Conservation (phyloP, 2,329 filamentous ascomycete species). For the Fusarium piperis region DNA sequence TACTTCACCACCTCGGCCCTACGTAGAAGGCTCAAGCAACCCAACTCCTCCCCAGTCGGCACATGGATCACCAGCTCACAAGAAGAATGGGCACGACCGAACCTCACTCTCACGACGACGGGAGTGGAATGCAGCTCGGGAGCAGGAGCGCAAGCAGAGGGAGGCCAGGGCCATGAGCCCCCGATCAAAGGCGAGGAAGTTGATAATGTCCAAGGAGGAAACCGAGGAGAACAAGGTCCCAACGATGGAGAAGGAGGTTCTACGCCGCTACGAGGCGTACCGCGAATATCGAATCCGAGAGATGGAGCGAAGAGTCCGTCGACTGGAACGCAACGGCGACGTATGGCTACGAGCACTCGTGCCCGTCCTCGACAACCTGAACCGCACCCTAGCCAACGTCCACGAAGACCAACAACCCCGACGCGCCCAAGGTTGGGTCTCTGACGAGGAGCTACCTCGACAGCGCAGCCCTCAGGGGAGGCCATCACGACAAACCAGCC, state of each 20-base stretch:
- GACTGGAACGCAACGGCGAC: constrained; percentile 59
- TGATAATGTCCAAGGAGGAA: constrained; percentile 35
- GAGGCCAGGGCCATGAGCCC: constrained; percentile 33
- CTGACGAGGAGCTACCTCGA: constrained; percentile 44
- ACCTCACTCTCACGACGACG: constrained; percentile 47
- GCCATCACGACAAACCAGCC: constrained; percentile 18
- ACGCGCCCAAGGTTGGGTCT: constrained; percentile 43
- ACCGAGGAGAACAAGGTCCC: constrained; percentile 35
- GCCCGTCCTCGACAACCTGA: constrained; percentile 57
- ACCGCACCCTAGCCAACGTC: constrained; percentile 46
- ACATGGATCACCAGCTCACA: constrained; percentile 42
- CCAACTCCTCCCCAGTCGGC: constrained; percentile 47
- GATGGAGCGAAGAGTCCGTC: constrained; percentile 57
- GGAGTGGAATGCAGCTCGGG: constrained; percentile 47
- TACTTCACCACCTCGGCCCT: constrained; percentile 12
- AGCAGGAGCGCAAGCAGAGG: constrained; percentile 38
- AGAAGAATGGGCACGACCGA: constrained; percentile 37
- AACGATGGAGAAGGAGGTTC: constrained; percentile 47
- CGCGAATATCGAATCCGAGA: constrained; percentile 56
- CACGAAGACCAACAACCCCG: constrained; percentile 18
- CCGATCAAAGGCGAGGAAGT: constrained; percentile 32
- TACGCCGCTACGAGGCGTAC: constrained; percentile 53
- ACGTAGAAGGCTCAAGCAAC: constrained; percentile 31
- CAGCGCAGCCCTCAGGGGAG: constrained; percentile 14
- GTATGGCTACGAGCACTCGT: constrained; percentile 56